Evolutionary conservation across 176 grass and related monocot species (phyloP).

Genomic region (Poa pratensis): DNA sequence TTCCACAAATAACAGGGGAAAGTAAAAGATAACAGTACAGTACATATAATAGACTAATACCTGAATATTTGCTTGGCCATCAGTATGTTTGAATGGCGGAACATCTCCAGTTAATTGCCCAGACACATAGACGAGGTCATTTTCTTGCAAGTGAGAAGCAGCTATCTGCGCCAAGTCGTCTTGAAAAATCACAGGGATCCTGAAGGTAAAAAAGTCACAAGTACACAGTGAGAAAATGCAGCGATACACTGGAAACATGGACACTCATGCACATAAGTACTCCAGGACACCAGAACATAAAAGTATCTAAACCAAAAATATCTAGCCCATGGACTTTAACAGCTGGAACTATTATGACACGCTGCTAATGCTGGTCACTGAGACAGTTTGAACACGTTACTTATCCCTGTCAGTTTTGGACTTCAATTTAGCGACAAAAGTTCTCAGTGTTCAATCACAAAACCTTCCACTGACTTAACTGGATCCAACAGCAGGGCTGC

Average conservation of each 20-base stretch:
- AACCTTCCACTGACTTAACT: not conserved
- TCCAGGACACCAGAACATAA: not conserved
- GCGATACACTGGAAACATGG: not conserved
- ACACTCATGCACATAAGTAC: not conserved
- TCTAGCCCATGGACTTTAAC: not conserved
- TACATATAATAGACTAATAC: constrained; percentile 26
- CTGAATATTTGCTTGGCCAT: constrained; percentile 74
- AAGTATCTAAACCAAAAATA: no score
- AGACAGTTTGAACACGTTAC: not conserved
- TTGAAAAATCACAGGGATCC: constrained; percentile 91
- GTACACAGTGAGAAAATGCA: not conserved
- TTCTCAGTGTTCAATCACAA: not conserved
- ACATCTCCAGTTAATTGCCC: constrained; percentile 77
- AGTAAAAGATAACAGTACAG: not conserved
- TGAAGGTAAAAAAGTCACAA: constrained; percentile 29
- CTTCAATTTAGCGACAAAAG: not conserved
- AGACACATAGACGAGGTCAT: constrained; percentile 65
- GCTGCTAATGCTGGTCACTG: not conserved
- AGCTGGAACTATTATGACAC: not conserved
- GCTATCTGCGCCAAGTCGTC: constrained; percentile 83
- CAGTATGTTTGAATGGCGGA: constrained; percentile 53
- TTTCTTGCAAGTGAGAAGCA: constrained; percentile 76
- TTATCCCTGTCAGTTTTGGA: not conserved
- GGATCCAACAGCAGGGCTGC: not conserved
- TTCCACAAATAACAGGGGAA: constrained; percentile 11